Evolutionary conservation across 2,329 filamentous ascomycete genomes (phyloP), one percentile per base, ranked within the genome.

Genomic region (Nannizziopsis barbatae): DNA sequence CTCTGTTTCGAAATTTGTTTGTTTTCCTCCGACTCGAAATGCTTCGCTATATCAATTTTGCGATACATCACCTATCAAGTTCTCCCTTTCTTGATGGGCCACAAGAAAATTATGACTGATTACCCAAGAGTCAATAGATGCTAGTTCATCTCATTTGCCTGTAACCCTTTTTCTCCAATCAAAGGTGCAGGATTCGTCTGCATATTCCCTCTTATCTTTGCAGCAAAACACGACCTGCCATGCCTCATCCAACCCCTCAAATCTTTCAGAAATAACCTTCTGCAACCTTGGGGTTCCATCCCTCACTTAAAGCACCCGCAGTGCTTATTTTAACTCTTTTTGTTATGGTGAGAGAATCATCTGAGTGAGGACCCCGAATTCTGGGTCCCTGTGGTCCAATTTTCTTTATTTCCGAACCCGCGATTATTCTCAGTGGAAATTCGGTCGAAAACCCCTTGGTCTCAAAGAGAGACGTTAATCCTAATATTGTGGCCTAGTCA

Each of bases 261-360:
- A 27, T 27, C 3, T 27, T 27, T 27, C 22, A 27, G 20, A 35
- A 47, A 15, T 40, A 41, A 47, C 45, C 36, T 47, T 47, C 45
- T 47, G 45, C 45, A 42, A 47, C 45, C 45, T 47, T 47, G 45
- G 12, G 45, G 45, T 47, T 47, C 45, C 45, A 47, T 47, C n/a
- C 30, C 38, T 6, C 17, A 31, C 42, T 18, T 12, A 47, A 46
- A 47, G 40, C n/a, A 30, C 38, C 38, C 9, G 37, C 17, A 42
- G 17, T 47, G 38, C 30, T 47, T 46, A 40, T 46, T 46, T 47
- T 37, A 38, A 46, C 45, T 12, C 41, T 36, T 35, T 27, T 22
- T 2, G 15, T 38, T 12, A 10, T 42, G n/a, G 20, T 22, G 27
- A 32, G 22, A 40, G 5, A 14, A n/a, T 11, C 17, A 30, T 27